Evolutionary conservation across 805 yeast genomes (phyloP).

Genomic region (Yarrowia sp.): DNA sequence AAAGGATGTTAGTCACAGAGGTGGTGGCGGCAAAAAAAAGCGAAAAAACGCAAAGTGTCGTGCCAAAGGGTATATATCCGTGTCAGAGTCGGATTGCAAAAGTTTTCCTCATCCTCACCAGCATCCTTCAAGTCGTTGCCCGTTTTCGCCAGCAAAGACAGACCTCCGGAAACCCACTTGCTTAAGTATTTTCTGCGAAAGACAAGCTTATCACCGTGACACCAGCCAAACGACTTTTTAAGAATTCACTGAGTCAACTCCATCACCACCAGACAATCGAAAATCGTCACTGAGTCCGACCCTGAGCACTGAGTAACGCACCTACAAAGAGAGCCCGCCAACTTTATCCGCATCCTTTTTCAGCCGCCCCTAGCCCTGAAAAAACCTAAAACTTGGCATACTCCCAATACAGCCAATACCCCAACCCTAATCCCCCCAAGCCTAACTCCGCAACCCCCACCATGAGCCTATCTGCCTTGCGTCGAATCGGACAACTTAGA

Average conservation of each 20-base stretch:
- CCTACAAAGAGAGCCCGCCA: neutral
- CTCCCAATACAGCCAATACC: neutral
- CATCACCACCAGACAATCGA: slow-evolving; percentile 24
- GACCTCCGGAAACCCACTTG: neutral
- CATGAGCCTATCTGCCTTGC: slow-evolving; percentile 14
- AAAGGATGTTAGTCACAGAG: slow-evolving; percentile 10
- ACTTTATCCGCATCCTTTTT: neutral
- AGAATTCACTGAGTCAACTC: slow-evolving; percentile 26
- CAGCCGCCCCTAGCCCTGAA: neutral
- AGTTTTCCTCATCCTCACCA: slow-evolving; percentile 10
- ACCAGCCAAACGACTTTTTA: neutral
- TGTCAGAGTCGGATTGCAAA: slow-evolving; percentile 7
- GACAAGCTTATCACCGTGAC: slow-evolving; percentile 15
- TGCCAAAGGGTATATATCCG: slow-evolving; percentile 17
- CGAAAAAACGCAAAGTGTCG: neutral
- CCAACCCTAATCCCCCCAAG: neutral
- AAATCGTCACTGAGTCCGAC: slow-evolving; percentile 23
- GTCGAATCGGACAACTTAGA: slow-evolving; percentile 18
- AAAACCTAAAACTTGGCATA: neutral
- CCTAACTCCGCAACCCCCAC: slow-evolving; percentile 15
- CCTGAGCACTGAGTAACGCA: slow-evolving; percentile 24
- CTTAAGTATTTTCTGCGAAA: slow-evolving; percentile 8
- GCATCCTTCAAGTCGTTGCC: neutral
- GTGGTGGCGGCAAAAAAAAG: neutral
- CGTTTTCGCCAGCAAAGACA: neutral